Conservation (phyloP, 306 rosid genomes). For the Fagus sylvatica region DNA sequence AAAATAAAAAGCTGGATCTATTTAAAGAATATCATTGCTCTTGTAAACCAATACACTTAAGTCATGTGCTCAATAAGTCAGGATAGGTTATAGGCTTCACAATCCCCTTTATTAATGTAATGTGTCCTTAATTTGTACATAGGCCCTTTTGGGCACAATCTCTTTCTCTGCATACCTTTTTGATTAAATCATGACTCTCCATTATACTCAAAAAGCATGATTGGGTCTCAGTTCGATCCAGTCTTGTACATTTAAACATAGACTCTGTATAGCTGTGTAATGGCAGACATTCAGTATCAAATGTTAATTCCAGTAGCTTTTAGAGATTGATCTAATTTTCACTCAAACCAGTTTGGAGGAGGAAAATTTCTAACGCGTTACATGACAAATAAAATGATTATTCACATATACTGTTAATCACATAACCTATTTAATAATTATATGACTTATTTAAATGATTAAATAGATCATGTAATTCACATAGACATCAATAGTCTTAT, state of each 20-base stretch:
- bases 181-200: neutral
- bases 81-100: neutral
- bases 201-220: neutral
- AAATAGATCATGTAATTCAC: no score
- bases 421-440: no score
- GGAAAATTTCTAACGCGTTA: no score
- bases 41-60: neutral
- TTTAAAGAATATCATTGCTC: neutral
- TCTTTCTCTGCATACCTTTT: neutral
- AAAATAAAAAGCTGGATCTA: neutral
- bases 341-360: no score
- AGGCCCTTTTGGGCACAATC: neutral
- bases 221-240: neutral
- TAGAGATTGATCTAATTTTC: no score
- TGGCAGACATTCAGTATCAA: neutral
- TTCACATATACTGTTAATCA: no score
- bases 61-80: no score
- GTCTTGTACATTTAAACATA: neutral
- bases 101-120: neutral
- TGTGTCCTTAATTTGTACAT: neutral
- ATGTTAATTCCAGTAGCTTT: neutral
- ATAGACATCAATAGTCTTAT: no score
- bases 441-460: no score
- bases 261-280: neutral
- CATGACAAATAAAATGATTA: no score